Evolutionary conservation across 1,284 basidiomycete genomes (phyloP).

Genomic region (Cryptococcus neoformans): DNA sequence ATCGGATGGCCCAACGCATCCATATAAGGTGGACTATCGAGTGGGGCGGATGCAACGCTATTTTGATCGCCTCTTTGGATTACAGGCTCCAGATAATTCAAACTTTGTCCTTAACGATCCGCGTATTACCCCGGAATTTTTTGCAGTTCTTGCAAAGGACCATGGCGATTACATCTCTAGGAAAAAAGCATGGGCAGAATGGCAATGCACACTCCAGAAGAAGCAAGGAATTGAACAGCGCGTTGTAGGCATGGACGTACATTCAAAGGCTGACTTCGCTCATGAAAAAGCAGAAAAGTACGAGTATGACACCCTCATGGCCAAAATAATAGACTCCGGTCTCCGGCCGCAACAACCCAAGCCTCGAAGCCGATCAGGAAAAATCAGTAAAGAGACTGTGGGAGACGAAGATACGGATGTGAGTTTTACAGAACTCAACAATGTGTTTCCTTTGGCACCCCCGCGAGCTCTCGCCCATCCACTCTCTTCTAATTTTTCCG

Average conservation of each 20-base stretch:
- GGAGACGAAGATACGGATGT: not conserved
- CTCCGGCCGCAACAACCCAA: not conserved
- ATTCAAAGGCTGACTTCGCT: not conserved
- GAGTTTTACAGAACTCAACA: too few species aligned
- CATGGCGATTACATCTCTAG: not conserved
- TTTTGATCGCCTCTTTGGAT: not conserved
- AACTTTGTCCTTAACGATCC: not conserved
- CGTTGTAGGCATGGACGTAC: not conserved
- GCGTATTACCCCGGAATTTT: not conserved
- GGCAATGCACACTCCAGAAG: not conserved
- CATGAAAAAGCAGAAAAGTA: not conserved
- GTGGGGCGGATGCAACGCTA: not conserved
- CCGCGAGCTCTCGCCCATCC: too few species aligned
- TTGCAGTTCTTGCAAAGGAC: not conserved
- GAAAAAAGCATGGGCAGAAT: not conserved
- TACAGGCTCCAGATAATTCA: not conserved
- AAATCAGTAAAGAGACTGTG: not conserved
- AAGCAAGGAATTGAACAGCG: not conserved
- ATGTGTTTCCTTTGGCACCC: too few species aligned
- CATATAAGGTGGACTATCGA: not conserved
- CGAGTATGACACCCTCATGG: not conserved
- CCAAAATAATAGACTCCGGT: not conserved
- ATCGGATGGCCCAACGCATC: not conserved
- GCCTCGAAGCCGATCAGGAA: not conserved
- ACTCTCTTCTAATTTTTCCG: too few species aligned